Evolutionary conservation across 495 filamentous ascomycete genomes (phyloP), one percentile per base, ranked within the genome.

Genomic region (Lasiosphaeria hispida): DNA sequence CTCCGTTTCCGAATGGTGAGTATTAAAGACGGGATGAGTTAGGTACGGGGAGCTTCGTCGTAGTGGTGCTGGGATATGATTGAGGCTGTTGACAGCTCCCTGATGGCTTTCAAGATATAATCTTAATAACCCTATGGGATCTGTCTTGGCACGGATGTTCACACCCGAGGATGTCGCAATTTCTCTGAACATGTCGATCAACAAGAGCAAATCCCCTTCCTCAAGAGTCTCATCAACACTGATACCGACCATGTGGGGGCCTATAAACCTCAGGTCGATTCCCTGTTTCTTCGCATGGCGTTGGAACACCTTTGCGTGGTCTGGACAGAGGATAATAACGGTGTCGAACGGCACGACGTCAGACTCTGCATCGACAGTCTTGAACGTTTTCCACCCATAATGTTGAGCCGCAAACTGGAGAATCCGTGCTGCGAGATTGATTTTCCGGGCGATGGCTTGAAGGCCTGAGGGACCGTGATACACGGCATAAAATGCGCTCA

Each of bases 401-500:
- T 75, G 67, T 33, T 83, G 75, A 14, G 94, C 76, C 42, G 82
- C 85, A 45, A 85, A 75, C 63, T 90, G 86, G 23, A 97, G 58
- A 5, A 87, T 76, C 57, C 85, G 77, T 10, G 94, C 86, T 59
- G 85, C 84, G 17, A 84, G 80, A 65, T 89, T 83, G 59, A 87
- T 82, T 53, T 86, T 82, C 67, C 93, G 83, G 10, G 94, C 94
- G 64, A 97, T 97, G 14, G 81, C 81, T 74, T 85, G 90, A 47
- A 98, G 78, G 11, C 95, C 95, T 36, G 83, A 64, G 2, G 94
- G 94, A 2, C 94, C 94, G 68, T 98, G 94, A 69, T 97, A 98
- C 38, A 97, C 83, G n/a, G 92, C 94, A 72, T 97, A 98, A 75
- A 98, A 89, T 49, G 94, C 91, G 63, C 85, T 95, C 90, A 97